A percentile compares a stretch with the other conserved stretches of the same genome.
Evolutionary conservation across 345 rosid genomes (phyloP).

Genomic region (Gossypium australe): DNA sequence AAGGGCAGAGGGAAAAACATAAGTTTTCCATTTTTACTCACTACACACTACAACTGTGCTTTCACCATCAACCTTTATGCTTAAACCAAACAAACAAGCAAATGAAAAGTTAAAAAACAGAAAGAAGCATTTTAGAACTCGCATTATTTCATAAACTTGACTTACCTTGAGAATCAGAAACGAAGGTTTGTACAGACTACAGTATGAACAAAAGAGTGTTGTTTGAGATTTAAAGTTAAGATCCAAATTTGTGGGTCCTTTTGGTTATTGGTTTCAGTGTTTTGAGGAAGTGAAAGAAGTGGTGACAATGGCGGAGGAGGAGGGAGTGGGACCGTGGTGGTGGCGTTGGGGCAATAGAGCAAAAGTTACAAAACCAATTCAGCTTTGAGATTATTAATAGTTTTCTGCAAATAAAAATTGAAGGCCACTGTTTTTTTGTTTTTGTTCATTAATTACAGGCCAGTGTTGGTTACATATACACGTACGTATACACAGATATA

Average conservation of each 20-base stretch:
- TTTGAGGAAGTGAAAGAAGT: constrained; percentile 2
- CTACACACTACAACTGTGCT: neutral
- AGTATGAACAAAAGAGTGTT: neutral
- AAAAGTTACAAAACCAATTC: constrained; percentile 24
- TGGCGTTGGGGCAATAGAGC: constrained; percentile 20
- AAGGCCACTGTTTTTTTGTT: no score
- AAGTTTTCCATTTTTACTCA: neutral
- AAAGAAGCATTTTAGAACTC: neutral
- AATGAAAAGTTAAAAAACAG: neutral
- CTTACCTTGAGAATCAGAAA: constrained; percentile 44
- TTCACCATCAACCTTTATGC: neutral
- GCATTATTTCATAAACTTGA: neutral
- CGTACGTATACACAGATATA: no score
- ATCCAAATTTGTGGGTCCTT: constrained; percentile 15
- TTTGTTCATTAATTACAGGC: neutral
- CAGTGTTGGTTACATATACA: neutral
- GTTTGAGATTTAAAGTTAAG: constrained; percentile 16
- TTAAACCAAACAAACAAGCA: neutral
- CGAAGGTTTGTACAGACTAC: constrained; percentile 23
- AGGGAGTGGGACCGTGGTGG: constrained; percentile 14
- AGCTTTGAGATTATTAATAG: constrained; percentile 19
- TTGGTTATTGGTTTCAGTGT: neutral
- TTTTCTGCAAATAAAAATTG: neutral
- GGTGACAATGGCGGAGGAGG: constrained; percentile 9
- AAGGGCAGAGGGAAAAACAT: constrained; percentile 1